phyloP scores from a whole-genome alignment of 495 filamentous ascomycete genomes.

The Lasiosphaeris hirsuta region DNA sequence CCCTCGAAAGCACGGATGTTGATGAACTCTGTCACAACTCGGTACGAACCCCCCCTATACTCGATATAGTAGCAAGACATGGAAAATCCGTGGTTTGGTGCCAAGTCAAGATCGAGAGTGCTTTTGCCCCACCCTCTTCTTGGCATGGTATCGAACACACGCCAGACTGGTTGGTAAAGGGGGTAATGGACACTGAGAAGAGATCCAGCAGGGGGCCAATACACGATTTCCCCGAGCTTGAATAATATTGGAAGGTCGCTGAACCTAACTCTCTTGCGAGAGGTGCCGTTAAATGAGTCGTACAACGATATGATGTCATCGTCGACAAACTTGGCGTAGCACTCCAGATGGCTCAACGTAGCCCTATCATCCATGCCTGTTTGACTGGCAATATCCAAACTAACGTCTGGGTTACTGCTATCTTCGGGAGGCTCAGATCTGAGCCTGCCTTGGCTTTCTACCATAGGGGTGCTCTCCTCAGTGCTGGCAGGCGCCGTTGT shows the following conservation, averaged over 20 bases:
- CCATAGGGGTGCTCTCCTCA: background rate
- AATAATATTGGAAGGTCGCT: slow-evolving; percentile 40
- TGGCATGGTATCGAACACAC: slow-evolving; percentile 27
- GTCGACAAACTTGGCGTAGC: slow-evolving; percentile 37
- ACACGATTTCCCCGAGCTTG: slow-evolving; percentile 34
- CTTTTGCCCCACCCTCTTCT: slow-evolving; percentile 5
- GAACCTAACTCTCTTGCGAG: slow-evolving; percentile 26
- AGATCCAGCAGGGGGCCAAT: slow-evolving; percentile 27
- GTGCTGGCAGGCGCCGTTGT: slow-evolving; percentile 8
- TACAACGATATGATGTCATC: slow-evolving; percentile 34
- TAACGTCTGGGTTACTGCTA: background rate
- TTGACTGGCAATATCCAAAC: background rate
- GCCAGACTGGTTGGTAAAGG: slow-evolving; percentile 30
- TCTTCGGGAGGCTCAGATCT: background rate
- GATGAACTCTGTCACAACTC: slow-evolving; percentile 37
- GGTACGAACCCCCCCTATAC: slow-evolving; percentile 56
- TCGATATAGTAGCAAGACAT: slow-evolving; percentile 55
- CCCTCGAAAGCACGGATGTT: slow-evolving; percentile 50
- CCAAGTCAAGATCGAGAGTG: slow-evolving; percentile 16
- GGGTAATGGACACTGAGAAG: slow-evolving; percentile 7
- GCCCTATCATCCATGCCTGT: background rate
- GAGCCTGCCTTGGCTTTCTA: background rate
- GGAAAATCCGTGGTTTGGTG: slow-evolving; percentile 24
- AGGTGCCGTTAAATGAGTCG: slow-evolving; percentile 20
- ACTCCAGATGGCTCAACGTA: slow-evolving; percentile 29